These are phyloP conservation scores for Mikania micrantha DNA, from an alignment of 129 eudicot genomes.

Conservation along the genomic window DNA sequence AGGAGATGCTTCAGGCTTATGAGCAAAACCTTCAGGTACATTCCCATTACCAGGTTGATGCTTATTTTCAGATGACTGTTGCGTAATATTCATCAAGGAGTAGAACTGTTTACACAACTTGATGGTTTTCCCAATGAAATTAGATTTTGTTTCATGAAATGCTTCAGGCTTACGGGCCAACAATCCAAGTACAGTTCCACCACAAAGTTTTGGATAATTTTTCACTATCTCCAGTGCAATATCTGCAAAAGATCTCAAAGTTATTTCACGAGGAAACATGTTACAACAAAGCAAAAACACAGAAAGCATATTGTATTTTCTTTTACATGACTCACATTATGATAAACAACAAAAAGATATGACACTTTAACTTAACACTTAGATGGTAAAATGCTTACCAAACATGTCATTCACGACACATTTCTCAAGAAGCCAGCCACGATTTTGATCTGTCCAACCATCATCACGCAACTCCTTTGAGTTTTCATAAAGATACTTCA, in stretches of 20 bases:
- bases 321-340: neutral
- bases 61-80: neutral
- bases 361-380: neutral
- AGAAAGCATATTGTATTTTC: neutral
- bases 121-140: conserved; percentile 1
- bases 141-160: conserved; percentile 9
- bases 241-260: conserved; percentile 15
- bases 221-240: conserved; percentile 30
- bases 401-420: conserved; percentile 25
- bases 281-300: neutral
- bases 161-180: conserved; percentile 34
- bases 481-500: conserved; percentile 11
- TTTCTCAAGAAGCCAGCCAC: conserved; percentile 24
- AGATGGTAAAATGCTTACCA: conserved; percentile 21
- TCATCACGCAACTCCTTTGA: conserved; percentile 10
- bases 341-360: neutral
- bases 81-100: neutral
- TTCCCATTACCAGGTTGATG: neutral
- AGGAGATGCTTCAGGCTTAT: neutral
- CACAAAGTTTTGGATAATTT: conserved; percentile 21
- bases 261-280: neutral
- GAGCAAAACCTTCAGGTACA: neutral
- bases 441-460: conserved; percentile 23
- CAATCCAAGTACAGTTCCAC: conserved; percentile 23
- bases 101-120: neutral